Evolutionary conservation across 2,329 filamentous ascomycete genomes (phyloP).

Genomic region (Nigrospora sphaerica): DNA sequence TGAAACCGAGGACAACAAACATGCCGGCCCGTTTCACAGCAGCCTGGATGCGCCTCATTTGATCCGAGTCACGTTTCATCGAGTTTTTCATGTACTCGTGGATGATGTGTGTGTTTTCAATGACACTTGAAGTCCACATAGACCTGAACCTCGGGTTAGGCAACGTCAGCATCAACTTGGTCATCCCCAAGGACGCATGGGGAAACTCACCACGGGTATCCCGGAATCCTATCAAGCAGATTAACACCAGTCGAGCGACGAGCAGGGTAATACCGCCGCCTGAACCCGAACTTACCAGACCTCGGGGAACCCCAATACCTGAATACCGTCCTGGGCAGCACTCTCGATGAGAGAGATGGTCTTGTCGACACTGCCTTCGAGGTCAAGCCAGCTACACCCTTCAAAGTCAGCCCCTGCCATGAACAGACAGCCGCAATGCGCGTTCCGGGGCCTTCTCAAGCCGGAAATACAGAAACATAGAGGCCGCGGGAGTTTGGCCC

Average conservation of each 20-base stretch:
- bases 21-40: conserved; percentile 33
- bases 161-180: conserved; percentile 11
- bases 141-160: conserved; percentile 17
- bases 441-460: too few relatives aligned
- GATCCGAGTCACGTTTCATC: conserved; percentile 27
- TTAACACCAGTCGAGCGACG: neutral
- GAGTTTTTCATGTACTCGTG: conserved; percentile 27
- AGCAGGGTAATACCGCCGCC: conserved; percentile 22
- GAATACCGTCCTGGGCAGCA: conserved; percentile 44
- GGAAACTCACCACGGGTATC: neutral
- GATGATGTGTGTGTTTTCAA: conserved; percentile 31
- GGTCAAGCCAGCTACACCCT: conserved; percentile 42
- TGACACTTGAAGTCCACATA: conserved; percentile 30
- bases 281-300: conserved; percentile 50
- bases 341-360: conserved; percentile 54
- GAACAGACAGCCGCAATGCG: too few relatives aligned
- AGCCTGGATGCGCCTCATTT: conserved; percentile 34
- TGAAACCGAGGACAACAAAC: conserved; percentile 41
- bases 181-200: neutral
- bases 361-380: conserved; percentile 46
- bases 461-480: too few relatives aligned
- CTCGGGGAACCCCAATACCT: conserved; percentile 46
- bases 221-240: neutral
- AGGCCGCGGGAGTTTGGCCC: too few relatives aligned
- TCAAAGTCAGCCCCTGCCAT: too few relatives aligned